Conservation (phyloP, 73 alveolate species). For the Paraurostyla sp. region DNA sequence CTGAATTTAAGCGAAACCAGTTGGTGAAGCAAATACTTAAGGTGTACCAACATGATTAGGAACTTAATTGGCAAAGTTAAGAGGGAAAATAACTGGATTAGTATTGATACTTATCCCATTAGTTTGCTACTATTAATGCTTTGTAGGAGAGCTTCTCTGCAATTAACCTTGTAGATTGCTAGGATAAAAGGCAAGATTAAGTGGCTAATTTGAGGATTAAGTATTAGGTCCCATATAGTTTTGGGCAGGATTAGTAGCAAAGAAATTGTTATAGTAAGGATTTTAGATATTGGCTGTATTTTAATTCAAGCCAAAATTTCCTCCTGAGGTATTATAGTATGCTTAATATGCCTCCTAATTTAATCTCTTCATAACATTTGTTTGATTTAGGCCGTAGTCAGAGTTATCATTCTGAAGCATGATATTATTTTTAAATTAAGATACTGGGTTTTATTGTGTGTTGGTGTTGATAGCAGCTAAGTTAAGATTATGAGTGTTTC, state of each 20-base stretch:
- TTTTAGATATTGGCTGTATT: not conserved
- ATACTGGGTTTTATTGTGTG: not conserved
- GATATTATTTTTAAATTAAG: not conserved
- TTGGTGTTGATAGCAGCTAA: not conserved
- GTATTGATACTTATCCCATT: conserved; percentile 32
- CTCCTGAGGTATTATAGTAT: conserved; percentile 50
- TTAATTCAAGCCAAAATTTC: conserved; percentile 4
- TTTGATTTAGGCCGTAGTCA: not conserved
- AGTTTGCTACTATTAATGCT: too few relatives aligned
- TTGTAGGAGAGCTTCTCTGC: conserved; percentile 3
- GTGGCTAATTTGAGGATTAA: not conserved
- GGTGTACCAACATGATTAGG: conserved; percentile 47
- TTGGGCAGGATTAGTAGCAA: not conserved
- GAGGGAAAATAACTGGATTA: conserved; percentile 4
- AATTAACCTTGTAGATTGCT: not conserved
- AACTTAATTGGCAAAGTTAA: not conserved
- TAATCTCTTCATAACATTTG: not conserved
- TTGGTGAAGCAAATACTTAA: conserved; percentile 34
- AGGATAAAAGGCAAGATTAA: not conserved
- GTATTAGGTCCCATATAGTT: not conserved
- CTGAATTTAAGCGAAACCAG: too few relatives aligned
- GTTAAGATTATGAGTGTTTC: not conserved
- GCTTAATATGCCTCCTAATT: conserved; percentile 53
- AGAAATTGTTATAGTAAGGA: conserved; percentile 22
- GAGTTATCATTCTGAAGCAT: not conserved